phyloP scores from a whole-genome alignment of 2,329 filamentous ascomycete genomes.

The Scleromitrula shiraiana region DNA sequence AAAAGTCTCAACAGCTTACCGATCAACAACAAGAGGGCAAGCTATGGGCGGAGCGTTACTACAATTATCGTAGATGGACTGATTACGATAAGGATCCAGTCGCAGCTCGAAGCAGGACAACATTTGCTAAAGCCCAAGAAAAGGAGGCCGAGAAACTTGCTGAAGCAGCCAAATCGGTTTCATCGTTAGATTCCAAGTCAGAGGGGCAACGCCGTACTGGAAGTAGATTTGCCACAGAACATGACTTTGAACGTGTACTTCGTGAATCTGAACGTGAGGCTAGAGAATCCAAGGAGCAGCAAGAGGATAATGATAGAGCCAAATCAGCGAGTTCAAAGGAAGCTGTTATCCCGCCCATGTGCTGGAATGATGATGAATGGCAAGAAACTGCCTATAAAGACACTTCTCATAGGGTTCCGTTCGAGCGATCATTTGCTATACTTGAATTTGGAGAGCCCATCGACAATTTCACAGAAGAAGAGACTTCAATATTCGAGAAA shows the following conservation, averaged over 20 bases:
- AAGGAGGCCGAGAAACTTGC: conserved; percentile 23
- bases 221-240: conserved; percentile 59
- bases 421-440: conserved; percentile 57
- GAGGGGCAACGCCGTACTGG: conserved; percentile 44
- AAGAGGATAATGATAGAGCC: conserved; percentile 55
- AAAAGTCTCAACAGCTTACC: conserved; percentile 10
- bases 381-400: conserved; percentile 54
- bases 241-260: conserved; percentile 63
- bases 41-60: conserved; percentile 23
- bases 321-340: conserved; percentile 71
- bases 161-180: conserved; percentile 18
- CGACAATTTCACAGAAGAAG: conserved; percentile 67
- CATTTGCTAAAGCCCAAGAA: conserved; percentile 22
- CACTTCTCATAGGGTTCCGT: conserved; percentile 54
- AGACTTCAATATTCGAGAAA: conserved; percentile 63
- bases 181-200: conserved; percentile 45
- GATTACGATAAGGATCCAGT: conserved; percentile 24
- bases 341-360: conserved; percentile 64
- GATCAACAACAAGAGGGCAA: conserved; percentile 23
- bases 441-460: conserved; percentile 67
- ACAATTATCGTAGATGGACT: conserved; percentile 24
- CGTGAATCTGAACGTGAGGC: conserved; percentile 65
- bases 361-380: conserved; percentile 53
- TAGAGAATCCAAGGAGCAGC: conserved; percentile 61
- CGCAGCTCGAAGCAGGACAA: conserved; percentile 25